A percentile compares a stretch with the other conserved stretches of the same genome.
These are phyloP conservation scores for Leishmania gerbilli DNA, from an alignment of 208 protist genomes.

Conservation along the genomic window DNA sequence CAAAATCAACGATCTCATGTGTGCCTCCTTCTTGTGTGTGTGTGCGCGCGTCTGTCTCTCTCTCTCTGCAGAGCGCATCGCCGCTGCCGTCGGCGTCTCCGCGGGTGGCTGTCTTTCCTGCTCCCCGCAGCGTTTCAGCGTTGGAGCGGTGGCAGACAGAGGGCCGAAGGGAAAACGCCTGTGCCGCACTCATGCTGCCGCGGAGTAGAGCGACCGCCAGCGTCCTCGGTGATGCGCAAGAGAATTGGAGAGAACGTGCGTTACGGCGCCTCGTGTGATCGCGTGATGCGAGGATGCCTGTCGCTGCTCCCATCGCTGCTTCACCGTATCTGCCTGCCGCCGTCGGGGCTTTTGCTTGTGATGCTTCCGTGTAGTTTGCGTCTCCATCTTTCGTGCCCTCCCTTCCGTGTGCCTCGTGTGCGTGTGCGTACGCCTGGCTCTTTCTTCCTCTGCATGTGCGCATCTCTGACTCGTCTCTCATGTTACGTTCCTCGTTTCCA, in stretches of 20 bases:
- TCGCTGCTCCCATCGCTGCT: not conserved
- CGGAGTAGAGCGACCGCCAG: too few species aligned
- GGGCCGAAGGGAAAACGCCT: too few species aligned
- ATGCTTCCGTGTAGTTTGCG: conserved; percentile 2
- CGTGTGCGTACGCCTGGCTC: not conserved
- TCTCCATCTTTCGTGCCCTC: not conserved
- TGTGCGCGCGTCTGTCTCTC: too few species aligned
- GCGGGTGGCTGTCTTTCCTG: too few species aligned
- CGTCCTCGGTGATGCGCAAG: too few species aligned
- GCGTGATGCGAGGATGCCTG: not conserved
- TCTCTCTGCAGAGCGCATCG: not conserved
- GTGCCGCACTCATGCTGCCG: too few species aligned
- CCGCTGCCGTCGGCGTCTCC: too few species aligned
- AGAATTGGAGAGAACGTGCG: not conserved
- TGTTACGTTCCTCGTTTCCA: not conserved
- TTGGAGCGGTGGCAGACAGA: too few species aligned
- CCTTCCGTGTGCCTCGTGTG: not conserved
- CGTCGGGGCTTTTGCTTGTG: not conserved
- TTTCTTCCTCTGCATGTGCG: not conserved
- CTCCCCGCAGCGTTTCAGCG: too few species aligned
- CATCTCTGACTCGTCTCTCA: not conserved
- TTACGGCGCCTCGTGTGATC: not conserved
- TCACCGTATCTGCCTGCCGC: not conserved
- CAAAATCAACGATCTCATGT: not conserved
- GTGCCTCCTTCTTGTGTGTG: not conserved